These are phyloP conservation scores for Fusarium bulbicola DNA, from an alignment of 2,329 filamentous ascomycete species.

Conservation along the genomic window DNA sequence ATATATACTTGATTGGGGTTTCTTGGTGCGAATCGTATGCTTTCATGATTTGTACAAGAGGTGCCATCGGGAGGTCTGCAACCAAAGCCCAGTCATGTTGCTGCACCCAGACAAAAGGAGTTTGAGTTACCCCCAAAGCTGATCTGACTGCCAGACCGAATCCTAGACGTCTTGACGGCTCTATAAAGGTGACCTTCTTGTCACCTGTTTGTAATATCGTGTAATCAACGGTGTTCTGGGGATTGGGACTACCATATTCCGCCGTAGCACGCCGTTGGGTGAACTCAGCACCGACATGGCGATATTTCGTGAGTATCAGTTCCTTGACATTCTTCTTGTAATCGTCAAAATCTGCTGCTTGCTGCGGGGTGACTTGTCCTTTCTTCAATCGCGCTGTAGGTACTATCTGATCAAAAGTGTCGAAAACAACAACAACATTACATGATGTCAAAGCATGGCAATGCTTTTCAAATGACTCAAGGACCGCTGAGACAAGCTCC, in stretches of 20 bases:
- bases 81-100: slow-evolving; percentile 66
- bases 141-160: slow-evolving; percentile 64
- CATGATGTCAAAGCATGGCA: slow-evolving; percentile 54
- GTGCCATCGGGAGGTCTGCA: slow-evolving; percentile 54
- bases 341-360: slow-evolving; percentile 51
- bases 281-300: neutral
- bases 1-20: slow-evolving; percentile 61
- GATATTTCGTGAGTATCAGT: slow-evolving; percentile 44
- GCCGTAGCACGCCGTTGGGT: slow-evolving; percentile 45
- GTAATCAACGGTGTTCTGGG: slow-evolving; percentile 50
- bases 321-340: slow-evolving; percentile 60
- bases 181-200: slow-evolving; percentile 57
- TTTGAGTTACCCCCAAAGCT: slow-evolving; percentile 56
- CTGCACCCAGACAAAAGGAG: slow-evolving; percentile 65
- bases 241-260: slow-evolving; percentile 56
- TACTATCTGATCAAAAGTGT: slow-evolving; percentile 60
- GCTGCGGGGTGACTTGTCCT: slow-evolving; percentile 59
- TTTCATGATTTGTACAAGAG: slow-evolving; percentile 58
- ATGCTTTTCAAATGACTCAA: slow-evolving; percentile 55
- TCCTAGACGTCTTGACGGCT: slow-evolving; percentile 58
- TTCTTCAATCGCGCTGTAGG: slow-evolving; percentile 59
- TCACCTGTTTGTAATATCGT: slow-evolving; percentile 48
- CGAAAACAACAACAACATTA: slow-evolving; percentile 60
- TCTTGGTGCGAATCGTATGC: slow-evolving; percentile 42
- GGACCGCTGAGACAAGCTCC: slow-evolving; percentile 58